These are phyloP conservation scores for Nitzschia sp. DNA, from an alignment of 108 stramenopile species.

Conservation along the genomic window DNA sequence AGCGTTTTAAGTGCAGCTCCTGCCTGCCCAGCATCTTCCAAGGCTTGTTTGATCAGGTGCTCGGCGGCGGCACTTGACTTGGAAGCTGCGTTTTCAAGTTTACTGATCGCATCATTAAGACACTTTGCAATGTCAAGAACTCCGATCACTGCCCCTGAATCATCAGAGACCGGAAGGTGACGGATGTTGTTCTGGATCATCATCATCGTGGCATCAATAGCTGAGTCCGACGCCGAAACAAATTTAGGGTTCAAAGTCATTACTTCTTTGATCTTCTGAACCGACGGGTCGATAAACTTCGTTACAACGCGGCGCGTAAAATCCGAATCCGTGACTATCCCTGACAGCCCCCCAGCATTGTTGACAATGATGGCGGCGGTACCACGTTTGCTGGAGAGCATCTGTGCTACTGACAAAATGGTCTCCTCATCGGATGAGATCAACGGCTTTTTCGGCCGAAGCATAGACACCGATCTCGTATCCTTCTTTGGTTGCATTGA, in stretches of 20 bases:
- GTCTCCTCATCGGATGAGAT: constrained; percentile 35
- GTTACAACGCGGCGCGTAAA: constrained; percentile 84
- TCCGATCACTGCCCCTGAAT: constrained; percentile 80
- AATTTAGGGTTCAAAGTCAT: constrained; percentile 92
- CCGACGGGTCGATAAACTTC: constrained; percentile 58
- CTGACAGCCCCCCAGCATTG: constrained; percentile 53
- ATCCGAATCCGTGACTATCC: constrained; percentile 87
- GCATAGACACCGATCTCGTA: constrained; percentile 53
- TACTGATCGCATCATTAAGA: constrained; percentile 89
- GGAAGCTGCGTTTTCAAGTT: constrained; percentile 70
- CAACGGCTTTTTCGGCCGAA: constrained; percentile 71
- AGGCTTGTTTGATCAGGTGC: constrained; percentile 54
- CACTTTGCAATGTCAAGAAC: constrained; percentile 94
- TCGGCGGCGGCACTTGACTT: constrained; percentile 44
- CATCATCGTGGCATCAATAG: constrained; percentile 88
- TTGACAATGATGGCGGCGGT: constrained; percentile 71
- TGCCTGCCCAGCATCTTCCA: constrained; percentile 49
- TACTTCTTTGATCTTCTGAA: constrained; percentile 56
- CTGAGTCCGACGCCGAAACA: constrained; percentile 74
- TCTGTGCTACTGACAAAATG: constrained; percentile 55
- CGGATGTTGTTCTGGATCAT: constrained; percentile 96
- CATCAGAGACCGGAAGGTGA: constrained; percentile 89
- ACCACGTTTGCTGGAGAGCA: constrained; percentile 65
- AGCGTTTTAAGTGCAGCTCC: constrained; percentile 54
- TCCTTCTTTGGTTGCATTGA: constrained; percentile 5